Evolutionary conservation across 2,329 filamentous ascomycete species (phyloP), one percentile per base, ranked within the genome.

Genomic region (Remersonia thermophila): DNA sequence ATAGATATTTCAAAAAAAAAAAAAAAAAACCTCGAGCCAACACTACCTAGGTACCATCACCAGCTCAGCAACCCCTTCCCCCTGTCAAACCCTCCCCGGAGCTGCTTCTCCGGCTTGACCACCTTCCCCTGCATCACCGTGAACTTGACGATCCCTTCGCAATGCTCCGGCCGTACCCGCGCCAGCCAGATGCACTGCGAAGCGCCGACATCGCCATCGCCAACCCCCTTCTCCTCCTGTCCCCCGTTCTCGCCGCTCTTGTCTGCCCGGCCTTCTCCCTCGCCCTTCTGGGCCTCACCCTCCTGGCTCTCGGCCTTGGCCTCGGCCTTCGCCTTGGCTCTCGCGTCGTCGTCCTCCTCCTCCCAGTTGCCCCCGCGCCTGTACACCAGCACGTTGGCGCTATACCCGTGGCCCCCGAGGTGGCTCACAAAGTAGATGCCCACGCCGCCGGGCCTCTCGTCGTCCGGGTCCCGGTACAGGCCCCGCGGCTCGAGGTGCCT

Each of bases 381-480:
- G 57, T 98, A 96, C 1, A 98, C 68, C 65, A 98, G 83, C 49
- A 96, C 76, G 51, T 98, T 98, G 18, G 91, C 91, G 32, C 80
- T 78, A 61, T 93, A 96, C 63, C 95, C 95, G 65, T 98, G 91
- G 0, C 91, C 91, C 18, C 91, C 91, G 3, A 95, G 86, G 54
- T 98, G 91, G 47, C 78, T 89, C 53, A 96, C 93, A 55, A 95
- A 96, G 62, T 94, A 94, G 46, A 98, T 83, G 1, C 85, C 89
- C 5, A 95, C 89, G 10, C 91, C 91, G 9, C 89, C 89, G 0
- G 87, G 85, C 39, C 91, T 66, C 56, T 86, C 78, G 55, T 98
- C 91, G 53, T 93, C 77, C 32, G 91, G 62, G 54, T 96, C 89
- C 20, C 91, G 77, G 57, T 81, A 87, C 14, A 98, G 62, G 0